Percentiles rank a stretch among this genome's conserved stretches.
phyloP scores from a whole-genome alignment of 495 filamentous ascomycete genomes.

The Apiosordaria backusii region DNA sequence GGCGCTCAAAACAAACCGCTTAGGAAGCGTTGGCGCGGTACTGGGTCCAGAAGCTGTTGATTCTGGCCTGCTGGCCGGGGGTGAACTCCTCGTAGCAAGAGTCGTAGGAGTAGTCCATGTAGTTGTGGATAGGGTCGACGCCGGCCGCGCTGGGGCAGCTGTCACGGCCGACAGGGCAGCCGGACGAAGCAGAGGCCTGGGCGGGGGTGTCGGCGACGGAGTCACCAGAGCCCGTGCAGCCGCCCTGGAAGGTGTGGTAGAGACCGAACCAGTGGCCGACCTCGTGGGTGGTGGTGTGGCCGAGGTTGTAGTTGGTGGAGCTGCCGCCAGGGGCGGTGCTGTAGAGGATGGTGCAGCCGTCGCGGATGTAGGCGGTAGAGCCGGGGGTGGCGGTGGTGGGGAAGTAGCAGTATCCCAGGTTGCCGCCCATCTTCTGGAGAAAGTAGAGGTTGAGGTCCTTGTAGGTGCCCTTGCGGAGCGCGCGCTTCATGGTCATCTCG shows the following conservation, averaged over 20 bases:
- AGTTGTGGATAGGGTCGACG: conserved; percentile 60
- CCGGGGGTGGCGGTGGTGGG: conserved; percentile 33
- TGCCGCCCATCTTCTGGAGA: conserved; percentile 47
- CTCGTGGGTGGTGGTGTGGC: conserved; percentile 61
- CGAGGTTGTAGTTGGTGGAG: conserved; percentile 52
- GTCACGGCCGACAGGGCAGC: conserved; percentile 55
- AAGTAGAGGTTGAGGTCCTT: conserved; percentile 62
- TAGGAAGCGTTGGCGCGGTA: conserved; percentile 36
- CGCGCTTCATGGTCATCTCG: conserved; percentile 54
- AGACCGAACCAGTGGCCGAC: conserved; percentile 65
- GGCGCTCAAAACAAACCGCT: not conserved
- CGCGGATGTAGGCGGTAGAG: conserved; percentile 42
- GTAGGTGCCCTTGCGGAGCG: conserved; percentile 60
- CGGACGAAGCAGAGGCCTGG: conserved; percentile 49
- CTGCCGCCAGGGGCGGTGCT: conserved; percentile 53
- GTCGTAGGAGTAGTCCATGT: conserved; percentile 62
- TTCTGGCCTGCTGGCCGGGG: conserved; percentile 42
- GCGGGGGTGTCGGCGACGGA: conserved; percentile 57
- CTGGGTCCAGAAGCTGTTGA: conserved; percentile 39
- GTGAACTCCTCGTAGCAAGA: conserved; percentile 50
- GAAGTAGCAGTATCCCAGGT: conserved; percentile 59
- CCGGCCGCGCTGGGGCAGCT: conserved; percentile 48
- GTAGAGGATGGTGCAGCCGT: conserved; percentile 59
- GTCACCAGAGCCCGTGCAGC: conserved; percentile 54
- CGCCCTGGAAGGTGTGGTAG: conserved; percentile 64